These are phyloP conservation scores for Mucor circinelloides DNA, from an alignment of 371 early-diverging fungal species.

Conservation along the genomic window DNA sequence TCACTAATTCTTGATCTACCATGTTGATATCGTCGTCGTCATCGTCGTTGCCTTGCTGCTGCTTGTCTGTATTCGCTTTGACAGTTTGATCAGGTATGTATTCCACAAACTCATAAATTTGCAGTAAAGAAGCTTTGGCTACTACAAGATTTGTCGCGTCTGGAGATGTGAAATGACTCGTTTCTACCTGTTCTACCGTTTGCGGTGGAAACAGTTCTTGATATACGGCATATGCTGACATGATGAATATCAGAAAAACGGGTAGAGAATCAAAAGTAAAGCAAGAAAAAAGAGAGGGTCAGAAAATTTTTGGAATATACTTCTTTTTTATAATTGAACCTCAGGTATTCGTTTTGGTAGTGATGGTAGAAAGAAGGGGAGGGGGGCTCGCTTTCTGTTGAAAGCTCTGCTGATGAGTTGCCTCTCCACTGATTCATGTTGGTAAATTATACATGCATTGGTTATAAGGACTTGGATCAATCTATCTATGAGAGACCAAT, in stretches of 20 bases:
- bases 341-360: not conserved
- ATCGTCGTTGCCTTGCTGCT: not conserved
- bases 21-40: conserved; percentile 8
- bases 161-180: conserved; percentile 74
- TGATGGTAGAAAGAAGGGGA: too few species aligned
- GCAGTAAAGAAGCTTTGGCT: conserved; percentile 74
- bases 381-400: too few species aligned
- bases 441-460: not conserved
- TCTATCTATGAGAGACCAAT: too few species aligned
- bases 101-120: conserved; percentile 79
- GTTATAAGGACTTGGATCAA: too few species aligned
- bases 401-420: too few species aligned
- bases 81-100: conserved; percentile 45
- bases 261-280: not conserved
- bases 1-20: conserved; percentile 20
- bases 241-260: conserved; percentile 5
- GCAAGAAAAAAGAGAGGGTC: not conserved
- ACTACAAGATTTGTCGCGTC: conserved; percentile 77
- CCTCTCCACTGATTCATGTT: too few species aligned
- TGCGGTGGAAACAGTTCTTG: conserved; percentile 83
- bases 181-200: conserved; percentile 75
- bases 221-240: conserved; percentile 71
- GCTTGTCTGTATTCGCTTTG: conserved; percentile 10
- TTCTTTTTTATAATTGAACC: not conserved
- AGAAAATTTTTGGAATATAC: not conserved